A percentile compares a stretch with the other conserved stretches of the same genome.
These are phyloP conservation scores for Cordyceps cateniannulata DNA, from an alignment of 2,329 filamentous ascomycete genomes.

Conservation along the genomic window DNA sequence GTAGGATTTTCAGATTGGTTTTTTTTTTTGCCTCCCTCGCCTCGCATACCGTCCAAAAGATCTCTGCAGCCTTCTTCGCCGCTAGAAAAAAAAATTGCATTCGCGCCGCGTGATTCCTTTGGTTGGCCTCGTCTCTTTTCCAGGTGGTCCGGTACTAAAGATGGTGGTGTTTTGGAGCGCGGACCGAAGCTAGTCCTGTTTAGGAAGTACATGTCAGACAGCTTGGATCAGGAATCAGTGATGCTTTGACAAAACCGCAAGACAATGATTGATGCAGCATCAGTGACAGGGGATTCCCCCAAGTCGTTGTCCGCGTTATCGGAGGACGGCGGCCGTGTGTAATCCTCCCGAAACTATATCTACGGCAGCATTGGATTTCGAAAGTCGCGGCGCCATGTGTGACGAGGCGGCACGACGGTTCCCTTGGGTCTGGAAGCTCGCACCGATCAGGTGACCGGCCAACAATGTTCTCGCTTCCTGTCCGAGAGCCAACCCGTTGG, in stretches of 20 bases:
- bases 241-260: neutral
- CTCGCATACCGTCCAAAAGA: neutral
- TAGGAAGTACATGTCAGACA: neutral
- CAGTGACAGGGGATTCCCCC: neutral
- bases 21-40: neutral
- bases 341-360: neutral
- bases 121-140: neutral
- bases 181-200: neutral
- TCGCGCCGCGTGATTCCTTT: neutral
- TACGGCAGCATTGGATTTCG: neutral
- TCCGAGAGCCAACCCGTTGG: neutral
- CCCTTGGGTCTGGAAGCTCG: neutral
- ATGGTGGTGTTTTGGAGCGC: neutral
- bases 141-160: neutral
- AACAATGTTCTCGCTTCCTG: neutral
- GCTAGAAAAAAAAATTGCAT: neutral
- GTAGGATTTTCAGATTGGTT: neutral
- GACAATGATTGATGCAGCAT: neutral
- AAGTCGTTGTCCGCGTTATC: neutral
- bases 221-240: neutral
- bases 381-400: too few species aligned
- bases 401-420: neutral
- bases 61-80: neutral
- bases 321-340: neutral
- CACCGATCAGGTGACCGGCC: conserved; percentile 13